phyloP scores from a whole-genome alignment of 1,284 basidiomycete genomes.

The Boletus albobrunnescens region DNA sequence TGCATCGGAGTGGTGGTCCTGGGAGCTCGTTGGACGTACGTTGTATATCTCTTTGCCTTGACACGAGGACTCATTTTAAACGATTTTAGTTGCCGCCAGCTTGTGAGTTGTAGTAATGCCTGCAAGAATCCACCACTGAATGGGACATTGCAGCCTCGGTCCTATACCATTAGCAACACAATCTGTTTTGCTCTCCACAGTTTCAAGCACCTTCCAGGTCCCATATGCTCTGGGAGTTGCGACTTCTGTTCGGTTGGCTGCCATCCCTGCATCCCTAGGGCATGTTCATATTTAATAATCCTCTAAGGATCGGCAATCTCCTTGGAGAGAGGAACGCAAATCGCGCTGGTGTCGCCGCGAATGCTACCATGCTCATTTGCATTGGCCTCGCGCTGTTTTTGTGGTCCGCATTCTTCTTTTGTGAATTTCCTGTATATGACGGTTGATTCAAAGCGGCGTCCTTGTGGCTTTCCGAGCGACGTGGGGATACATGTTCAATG shows the following conservation, averaged over 20 bases:
- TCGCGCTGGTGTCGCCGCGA: constrained; percentile 64
- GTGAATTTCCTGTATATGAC: constrained; percentile 13
- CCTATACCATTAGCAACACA: constrained; percentile 66
- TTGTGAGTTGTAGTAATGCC: constrained; percentile 37
- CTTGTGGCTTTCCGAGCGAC: constrained; percentile 68
- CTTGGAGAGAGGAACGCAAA: constrained; percentile 68
- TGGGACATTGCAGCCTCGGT: constrained; percentile 42
- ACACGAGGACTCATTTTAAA: constrained; percentile 2
- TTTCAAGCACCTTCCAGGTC: constrained; percentile 79
- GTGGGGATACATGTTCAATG: constrained; percentile 85
- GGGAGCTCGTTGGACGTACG: constrained; percentile 49
- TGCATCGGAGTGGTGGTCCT: constrained; percentile 19
- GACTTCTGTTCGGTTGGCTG: constrained; percentile 69
- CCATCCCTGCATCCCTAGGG: background rate
- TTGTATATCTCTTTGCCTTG: constrained; percentile 9
- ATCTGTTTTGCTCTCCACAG: constrained; percentile 70
- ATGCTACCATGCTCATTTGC: constrained; percentile 59
- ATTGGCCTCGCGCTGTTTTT: constrained; percentile 55
- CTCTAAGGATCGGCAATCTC: constrained; percentile 70
- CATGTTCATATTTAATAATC: background rate
- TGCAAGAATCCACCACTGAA: background rate
- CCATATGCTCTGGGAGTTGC: constrained; percentile 81
- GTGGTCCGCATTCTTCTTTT: constrained; percentile 43
- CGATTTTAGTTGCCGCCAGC: constrained; percentile 50
- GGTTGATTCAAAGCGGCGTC: constrained; percentile 45